phyloP scores from a whole-genome alignment of 2,329 filamentous ascomycete species.

The Arthroderma sp. region DNA sequence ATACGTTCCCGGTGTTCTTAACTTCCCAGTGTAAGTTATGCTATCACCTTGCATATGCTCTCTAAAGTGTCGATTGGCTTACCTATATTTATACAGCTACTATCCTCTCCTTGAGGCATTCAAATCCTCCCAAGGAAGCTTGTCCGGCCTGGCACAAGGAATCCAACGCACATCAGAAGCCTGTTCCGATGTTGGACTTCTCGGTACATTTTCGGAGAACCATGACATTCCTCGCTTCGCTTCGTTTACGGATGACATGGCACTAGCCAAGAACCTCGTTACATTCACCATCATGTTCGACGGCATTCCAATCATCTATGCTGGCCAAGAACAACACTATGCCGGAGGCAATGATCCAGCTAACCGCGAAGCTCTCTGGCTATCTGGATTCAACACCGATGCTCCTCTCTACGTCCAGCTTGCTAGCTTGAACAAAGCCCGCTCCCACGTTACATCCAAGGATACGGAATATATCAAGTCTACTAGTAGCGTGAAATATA shows the following conservation, averaged over 20 bases:
- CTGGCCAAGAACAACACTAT: constrained; percentile 52
- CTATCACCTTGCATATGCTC: too few relatives aligned
- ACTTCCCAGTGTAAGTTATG: constrained; percentile 28
- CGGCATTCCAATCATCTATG: constrained; percentile 52
- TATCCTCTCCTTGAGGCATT: not conserved
- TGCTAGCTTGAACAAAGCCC: constrained; percentile 37
- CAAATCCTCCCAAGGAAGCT: constrained; percentile 13
- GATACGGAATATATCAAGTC: constrained; percentile 29
- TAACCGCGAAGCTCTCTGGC: constrained; percentile 47
- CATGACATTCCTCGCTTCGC: constrained; percentile 46
- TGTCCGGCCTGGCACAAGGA: constrained; percentile 18
- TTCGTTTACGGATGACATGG: constrained; percentile 38
- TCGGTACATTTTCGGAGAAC: constrained; percentile 45
- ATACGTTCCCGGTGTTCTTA: constrained; percentile 31
- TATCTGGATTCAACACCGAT: constrained; percentile 35
- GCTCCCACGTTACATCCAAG: constrained; percentile 28
- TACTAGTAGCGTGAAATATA: constrained; percentile 32
- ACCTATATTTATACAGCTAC: too few relatives aligned
- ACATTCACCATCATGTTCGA: constrained; percentile 46
- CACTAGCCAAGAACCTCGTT: constrained; percentile 47
- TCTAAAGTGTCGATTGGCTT: too few relatives aligned
- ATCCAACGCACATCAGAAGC: constrained; percentile 19
- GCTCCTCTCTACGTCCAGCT: constrained; percentile 39
- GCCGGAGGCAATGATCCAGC: constrained; percentile 35
- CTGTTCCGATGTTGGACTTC: constrained; percentile 31